Evolutionary conservation across 2,329 filamentous ascomycete genomes (phyloP).

Genomic region (Cordyceps pruinosa): DNA sequence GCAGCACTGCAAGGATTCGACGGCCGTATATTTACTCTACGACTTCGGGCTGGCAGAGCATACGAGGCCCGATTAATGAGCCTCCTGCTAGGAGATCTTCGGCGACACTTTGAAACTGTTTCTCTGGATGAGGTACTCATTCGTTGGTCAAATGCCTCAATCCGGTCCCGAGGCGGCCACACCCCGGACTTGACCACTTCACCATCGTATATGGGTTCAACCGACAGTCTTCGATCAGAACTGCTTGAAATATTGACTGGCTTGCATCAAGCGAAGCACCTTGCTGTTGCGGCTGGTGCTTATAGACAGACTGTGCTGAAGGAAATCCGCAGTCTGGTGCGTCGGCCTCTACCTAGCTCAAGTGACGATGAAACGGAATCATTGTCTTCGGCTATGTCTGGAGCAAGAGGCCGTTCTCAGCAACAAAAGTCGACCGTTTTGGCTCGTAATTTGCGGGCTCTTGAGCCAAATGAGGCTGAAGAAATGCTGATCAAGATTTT

Average conservation of each 20-base stretch:
- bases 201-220: not conserved
- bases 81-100: not conserved
- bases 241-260: not conserved
- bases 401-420: not conserved
- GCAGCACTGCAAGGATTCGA: not conserved
- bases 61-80: not conserved
- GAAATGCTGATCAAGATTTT: conserved; percentile 59
- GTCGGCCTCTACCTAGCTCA: not conserved
- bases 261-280: too few species aligned
- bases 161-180: not conserved
- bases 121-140: not conserved
- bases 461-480: not conserved
- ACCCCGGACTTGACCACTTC: not conserved
- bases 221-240: not conserved
- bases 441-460: not conserved
- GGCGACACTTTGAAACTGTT: not conserved
- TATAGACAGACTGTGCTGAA: too few species aligned
- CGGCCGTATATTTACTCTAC: not conserved
- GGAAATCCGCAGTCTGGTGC: too few species aligned
- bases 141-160: not conserved
- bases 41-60: not conserved
- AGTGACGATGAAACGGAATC: not conserved
- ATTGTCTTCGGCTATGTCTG: not conserved
- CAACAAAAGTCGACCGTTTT: not conserved
- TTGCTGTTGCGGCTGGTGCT: too few species aligned